These are phyloP conservation scores for Quercus phellos DNA, from an alignment of 331 rosid species.

Conservation along the genomic window DNA sequence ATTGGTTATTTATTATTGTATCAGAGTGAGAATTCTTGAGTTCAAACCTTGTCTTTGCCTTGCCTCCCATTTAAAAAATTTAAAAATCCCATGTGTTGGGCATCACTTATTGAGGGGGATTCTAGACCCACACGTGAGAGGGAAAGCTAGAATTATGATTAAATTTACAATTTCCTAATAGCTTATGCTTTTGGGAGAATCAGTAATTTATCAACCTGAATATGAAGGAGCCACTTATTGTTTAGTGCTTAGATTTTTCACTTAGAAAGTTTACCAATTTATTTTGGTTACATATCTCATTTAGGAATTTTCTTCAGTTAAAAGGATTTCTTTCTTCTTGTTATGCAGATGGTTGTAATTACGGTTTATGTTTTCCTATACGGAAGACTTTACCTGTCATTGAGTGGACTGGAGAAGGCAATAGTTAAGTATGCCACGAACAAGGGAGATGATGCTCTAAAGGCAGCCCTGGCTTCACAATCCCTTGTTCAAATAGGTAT, in stretches of 20 bases:
- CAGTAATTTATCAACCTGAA: not conserved
- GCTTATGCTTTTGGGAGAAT: too few relatives aligned
- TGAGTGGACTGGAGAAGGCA: conserved; percentile 82
- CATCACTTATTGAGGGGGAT: too few relatives aligned
- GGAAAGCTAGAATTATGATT: too few relatives aligned
- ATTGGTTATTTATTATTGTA: too few relatives aligned
- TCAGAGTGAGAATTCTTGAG: too few relatives aligned
- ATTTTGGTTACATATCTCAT: conserved; percentile 3
- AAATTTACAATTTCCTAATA: too few relatives aligned
- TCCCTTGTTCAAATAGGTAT: conserved; percentile 84
- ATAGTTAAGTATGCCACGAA: conserved; percentile 61
- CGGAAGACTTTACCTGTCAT: conserved; percentile 78
- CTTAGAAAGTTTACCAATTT: not conserved
- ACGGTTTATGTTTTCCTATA: conserved; percentile 80
- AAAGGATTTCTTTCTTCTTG: conserved; percentile 23
- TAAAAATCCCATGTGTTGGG: too few relatives aligned
- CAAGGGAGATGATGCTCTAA: conserved; percentile 58
- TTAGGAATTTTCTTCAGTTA: conserved; percentile 1
- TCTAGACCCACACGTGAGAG: too few relatives aligned
- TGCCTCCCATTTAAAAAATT: too few relatives aligned
- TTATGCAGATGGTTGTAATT: conserved; percentile 61
- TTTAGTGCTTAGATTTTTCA: conserved; percentile 5
- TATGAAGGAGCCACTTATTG: not conserved
- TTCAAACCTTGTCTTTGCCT: too few relatives aligned
- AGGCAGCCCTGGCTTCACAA: conserved; percentile 87